These are phyloP conservation scores for Gossypium lobatum DNA, from an alignment of 441 rosid species.

Conservation along the genomic window DNA sequence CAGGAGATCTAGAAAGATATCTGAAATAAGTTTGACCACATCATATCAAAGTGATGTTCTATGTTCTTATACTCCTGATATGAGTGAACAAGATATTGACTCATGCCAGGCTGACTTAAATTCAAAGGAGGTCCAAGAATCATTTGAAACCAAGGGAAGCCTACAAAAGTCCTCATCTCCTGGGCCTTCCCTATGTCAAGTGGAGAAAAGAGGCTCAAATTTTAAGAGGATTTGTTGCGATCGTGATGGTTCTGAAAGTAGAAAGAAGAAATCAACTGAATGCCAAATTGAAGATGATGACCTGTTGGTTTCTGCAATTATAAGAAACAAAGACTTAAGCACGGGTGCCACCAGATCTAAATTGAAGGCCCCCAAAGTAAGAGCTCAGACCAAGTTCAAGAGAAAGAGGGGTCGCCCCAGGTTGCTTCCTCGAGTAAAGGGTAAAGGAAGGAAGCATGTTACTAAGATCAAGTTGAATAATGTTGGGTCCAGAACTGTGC, in stretches of 20 bases:
- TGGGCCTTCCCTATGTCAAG: conserved; percentile 22
- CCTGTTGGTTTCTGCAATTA: conserved; percentile 52
- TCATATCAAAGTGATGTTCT: conserved; percentile 29
- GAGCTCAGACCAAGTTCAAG: conserved; percentile 42
- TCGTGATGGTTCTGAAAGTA: conserved; percentile 29
- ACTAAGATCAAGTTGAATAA: conserved; percentile 40
- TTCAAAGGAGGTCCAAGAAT: conserved; percentile 28
- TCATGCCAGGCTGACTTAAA: conserved; percentile 24
- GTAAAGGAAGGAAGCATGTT: conserved; percentile 39
- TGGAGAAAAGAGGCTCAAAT: conserved; percentile 29
- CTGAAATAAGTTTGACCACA: conserved; percentile 47
- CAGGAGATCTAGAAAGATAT: conserved; percentile 67
- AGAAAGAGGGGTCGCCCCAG: conserved; percentile 54
- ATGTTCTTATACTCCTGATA: conserved; percentile 16
- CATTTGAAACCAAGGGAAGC: conserved; percentile 20
- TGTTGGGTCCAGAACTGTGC: conserved; percentile 60
- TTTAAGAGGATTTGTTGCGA: conserved; percentile 29
- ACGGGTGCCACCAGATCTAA: conserved; percentile 31
- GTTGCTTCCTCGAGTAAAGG: conserved; percentile 57
- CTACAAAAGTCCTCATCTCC: conserved; percentile 19
- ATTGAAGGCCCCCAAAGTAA: conserved; percentile 40
- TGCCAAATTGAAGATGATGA: conserved; percentile 63
- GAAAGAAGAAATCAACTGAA: conserved; percentile 37
- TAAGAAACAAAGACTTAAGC: conserved; percentile 47
- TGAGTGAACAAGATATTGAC: conserved; percentile 25